These are phyloP conservation scores for Calonectria henricotiae DNA, from an alignment of 2,329 filamentous ascomycete species.

Conservation along the genomic window DNA sequence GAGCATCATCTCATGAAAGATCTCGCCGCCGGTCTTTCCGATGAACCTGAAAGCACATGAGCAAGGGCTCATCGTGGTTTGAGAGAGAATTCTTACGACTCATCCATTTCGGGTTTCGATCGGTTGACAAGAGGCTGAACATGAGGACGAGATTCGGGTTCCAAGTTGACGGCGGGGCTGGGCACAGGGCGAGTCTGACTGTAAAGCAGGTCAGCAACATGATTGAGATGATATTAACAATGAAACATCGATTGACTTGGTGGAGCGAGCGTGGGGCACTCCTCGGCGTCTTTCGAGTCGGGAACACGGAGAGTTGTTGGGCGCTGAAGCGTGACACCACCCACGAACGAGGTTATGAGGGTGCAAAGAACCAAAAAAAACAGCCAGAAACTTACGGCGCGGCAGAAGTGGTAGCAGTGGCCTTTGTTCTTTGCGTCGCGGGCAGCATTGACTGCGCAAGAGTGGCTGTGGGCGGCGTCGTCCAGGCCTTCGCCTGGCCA, in stretches of 20 bases:
- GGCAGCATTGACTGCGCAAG: constrained; percentile 55
- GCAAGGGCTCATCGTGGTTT: constrained; percentile 20
- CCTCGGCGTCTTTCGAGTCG: no score
- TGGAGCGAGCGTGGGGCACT: constrained; percentile 32
- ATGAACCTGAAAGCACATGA: constrained; percentile 76
- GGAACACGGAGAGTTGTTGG: no score
- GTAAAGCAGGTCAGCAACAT: constrained; percentile 36
- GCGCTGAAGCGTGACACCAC: no score
- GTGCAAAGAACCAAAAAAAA: no score
- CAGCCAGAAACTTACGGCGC: no score
- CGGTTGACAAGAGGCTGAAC: constrained; percentile 79
- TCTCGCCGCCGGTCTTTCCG: constrained; percentile 94
- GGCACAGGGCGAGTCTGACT: constrained; percentile 67
- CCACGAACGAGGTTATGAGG: no score
- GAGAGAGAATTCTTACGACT: constrained; percentile 75
- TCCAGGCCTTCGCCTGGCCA: constrained; percentile 61
- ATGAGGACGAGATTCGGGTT: constrained; percentile 62
- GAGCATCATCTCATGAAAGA: constrained; percentile 99
- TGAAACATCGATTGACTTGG: constrained; percentile 45
- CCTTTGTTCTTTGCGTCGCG: no score
- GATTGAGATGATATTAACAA: no score
- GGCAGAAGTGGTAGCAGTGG: no score
- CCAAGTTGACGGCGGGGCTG: constrained; percentile 74
- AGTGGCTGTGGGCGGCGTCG: constrained; percentile 56
- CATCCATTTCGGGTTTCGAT: constrained; percentile 78